Percentiles rank a stretch among this genome's conserved stretches.
phyloP scores from a whole-genome alignment of 2,329 filamentous ascomycete genomes.

The Penicillium carneum region DNA sequence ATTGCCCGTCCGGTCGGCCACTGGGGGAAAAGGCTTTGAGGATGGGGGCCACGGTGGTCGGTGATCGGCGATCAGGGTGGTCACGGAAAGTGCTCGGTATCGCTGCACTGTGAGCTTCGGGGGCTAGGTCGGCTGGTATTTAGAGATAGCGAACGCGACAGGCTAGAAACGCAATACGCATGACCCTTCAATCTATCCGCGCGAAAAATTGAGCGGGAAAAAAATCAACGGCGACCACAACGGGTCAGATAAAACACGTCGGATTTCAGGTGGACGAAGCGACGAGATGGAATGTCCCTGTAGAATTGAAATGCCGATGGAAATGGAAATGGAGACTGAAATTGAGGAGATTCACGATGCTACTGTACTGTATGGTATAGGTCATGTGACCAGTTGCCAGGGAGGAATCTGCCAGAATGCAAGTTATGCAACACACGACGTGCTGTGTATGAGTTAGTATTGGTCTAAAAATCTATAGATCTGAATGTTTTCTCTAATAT shows the following conservation, averaged over 20 bases:
- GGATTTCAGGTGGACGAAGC: too few relatives aligned
- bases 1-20: conserved; percentile 51
- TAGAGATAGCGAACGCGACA: conserved; percentile 18
- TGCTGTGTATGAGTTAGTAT: neutral
- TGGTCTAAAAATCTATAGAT: neutral
- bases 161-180: conserved; percentile 25
- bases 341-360: conserved; percentile 10
- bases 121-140: neutral
- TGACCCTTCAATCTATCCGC: conserved; percentile 33
- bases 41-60: conserved; percentile 49
- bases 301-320: conserved; percentile 15
- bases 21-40: conserved; percentile 43
- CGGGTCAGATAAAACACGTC: conserved; percentile 18
- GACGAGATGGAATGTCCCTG: conserved; percentile 5
- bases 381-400: conserved; percentile 23
- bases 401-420: conserved; percentile 21
- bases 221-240: conserved; percentile 21
- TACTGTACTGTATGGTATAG: conserved; percentile 16
- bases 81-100: conserved; percentile 11
- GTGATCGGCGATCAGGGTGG: conserved; percentile 17
- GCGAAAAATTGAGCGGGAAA: conserved; percentile 22
- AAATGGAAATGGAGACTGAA: conserved; percentile 14
- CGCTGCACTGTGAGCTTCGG: neutral
- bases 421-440: neutral
- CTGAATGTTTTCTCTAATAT: neutral